Evolutionary conservation across 768 basidiomycete genomes (phyloP), one percentile per base, ranked within the genome.

Genomic region (Podaxis mareebaensis): DNA sequence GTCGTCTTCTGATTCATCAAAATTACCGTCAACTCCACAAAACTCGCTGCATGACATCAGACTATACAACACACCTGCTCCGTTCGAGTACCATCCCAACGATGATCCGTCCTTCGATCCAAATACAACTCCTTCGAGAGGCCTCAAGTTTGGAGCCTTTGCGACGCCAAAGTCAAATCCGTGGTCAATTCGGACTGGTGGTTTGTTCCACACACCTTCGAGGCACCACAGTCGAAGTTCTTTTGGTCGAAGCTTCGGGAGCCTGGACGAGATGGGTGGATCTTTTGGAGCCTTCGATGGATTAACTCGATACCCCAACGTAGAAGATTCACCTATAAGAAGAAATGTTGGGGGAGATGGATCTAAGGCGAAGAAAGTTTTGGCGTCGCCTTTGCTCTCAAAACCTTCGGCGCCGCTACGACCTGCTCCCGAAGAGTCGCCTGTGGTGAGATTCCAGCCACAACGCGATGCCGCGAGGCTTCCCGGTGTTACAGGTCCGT

Each of bases 111-210:
- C 86, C 1, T 93, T 92, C 69, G 91, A 93, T 72, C 90, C 91
- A 4, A 86, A 87, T 26, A 89, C 90, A 20, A 92, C 91, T 8
- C 91, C 91, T 3, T 92, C 91, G n/a, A 79, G 91, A 49, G 90
- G 91, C 3, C 86, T 91, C 67, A 85, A 78, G 68, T 86, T 90
- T 67, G 79, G 79, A 48, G 74, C 86, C 2, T 88, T 88, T 68
- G 75, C 81, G 44, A 90, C 88, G 20, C 89, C 88, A n/a, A 90
- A 88, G 72, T 80, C 80, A 53, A 79, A 72, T 36, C 66, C 76
- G 39, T 86, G 84, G 83, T 70, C 76, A 0, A 72, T 76, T 12
- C 77, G 80, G 24, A 75, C 77, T 4, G 77, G 75, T 55, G 77
- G 78, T 6, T 61, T 81, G 57, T 85, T 84, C 71, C 83, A 84